A percentile compares a stretch with the other conserved stretches of the same genome.
Conservation (phyloP, 2,329 filamentous ascomycete genomes). For the Alternaria gaisen region DNA sequence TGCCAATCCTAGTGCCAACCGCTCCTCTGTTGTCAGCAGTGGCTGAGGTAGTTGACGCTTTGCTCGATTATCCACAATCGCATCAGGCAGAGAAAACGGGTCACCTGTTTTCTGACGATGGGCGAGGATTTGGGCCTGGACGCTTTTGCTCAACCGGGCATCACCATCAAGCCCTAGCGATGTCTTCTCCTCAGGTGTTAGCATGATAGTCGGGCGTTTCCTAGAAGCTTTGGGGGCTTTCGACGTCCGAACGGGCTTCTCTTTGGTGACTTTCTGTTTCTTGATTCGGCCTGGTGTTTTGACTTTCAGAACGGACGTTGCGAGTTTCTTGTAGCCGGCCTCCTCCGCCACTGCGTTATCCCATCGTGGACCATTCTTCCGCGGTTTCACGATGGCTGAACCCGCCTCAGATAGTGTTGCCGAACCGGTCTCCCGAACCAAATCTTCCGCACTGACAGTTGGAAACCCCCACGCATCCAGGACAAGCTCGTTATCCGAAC, state of each 20-base stretch:
- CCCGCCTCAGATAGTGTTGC: slow-evolving; percentile 39
- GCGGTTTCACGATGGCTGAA: slow-evolving; percentile 27
- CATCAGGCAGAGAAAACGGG: slow-evolving; percentile 32
- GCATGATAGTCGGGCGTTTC: slow-evolving; percentile 16
- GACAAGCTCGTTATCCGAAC: background rate
- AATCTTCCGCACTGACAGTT: slow-evolving; percentile 25
- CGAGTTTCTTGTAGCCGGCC: slow-evolving; percentile 33
- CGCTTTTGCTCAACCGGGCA: slow-evolving; percentile 35
- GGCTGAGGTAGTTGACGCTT: slow-evolving; percentile 18
- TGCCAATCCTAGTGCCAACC: slow-evolving; percentile 36
- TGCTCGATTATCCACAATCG: slow-evolving; percentile 19
- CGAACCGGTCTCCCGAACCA: slow-evolving; percentile 33
- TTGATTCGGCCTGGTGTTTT: slow-evolving; percentile 7
- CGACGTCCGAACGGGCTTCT: slow-evolving; percentile 6
- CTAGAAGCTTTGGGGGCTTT: slow-evolving; percentile 5
- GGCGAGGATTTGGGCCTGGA: slow-evolving; percentile 38
- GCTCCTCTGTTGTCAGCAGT: slow-evolving; percentile 41
- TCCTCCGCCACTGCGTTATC: slow-evolving; percentile 34
- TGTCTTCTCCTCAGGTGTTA: slow-evolving; percentile 37
- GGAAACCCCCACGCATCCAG: slow-evolving; percentile 47
- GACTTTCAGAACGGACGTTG: slow-evolving; percentile 12
- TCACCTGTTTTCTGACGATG: slow-evolving; percentile 36
- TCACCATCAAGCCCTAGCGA: slow-evolving; percentile 34
- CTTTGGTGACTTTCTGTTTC: slow-evolving; percentile 4
- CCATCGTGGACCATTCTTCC: slow-evolving; percentile 35